A percentile compares a stretch with the other conserved stretches of the same genome.
Evolutionary conservation across 1,284 basidiomycete genomes (phyloP).

Genomic region (Sutorius eximius): DNA sequence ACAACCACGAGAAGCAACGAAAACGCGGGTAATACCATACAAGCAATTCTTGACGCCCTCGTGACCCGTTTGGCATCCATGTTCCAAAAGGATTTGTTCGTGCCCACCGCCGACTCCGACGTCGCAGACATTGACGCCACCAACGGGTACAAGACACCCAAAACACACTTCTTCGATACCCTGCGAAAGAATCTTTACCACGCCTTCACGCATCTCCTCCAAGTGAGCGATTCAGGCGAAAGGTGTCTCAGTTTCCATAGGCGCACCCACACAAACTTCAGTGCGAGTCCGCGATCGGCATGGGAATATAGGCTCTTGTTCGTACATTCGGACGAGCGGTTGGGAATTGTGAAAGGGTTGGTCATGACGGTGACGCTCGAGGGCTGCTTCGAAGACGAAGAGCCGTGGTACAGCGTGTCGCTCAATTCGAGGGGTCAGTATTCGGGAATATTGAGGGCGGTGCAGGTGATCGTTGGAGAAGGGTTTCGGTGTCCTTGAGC

Average conservation of each 20-base stretch:
- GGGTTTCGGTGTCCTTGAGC: constrained; percentile 5
- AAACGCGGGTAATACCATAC: constrained; percentile 2
- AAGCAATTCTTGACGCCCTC: constrained; percentile 5
- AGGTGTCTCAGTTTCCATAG: constrained; percentile 1
- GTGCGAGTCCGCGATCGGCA: not conserved
- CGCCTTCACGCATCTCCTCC: constrained; percentile 7
- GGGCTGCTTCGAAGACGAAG: not conserved
- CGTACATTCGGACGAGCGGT: not conserved
- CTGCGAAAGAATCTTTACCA: constrained; percentile 6
- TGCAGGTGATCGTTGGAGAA: constrained; percentile 9
- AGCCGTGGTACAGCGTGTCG: not conserved
- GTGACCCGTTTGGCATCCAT: constrained; percentile 1
- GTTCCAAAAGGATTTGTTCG: not conserved
- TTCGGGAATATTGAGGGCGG: constrained; percentile 4
- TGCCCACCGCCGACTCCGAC: not conserved
- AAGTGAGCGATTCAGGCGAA: constrained; percentile 2
- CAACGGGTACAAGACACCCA: too few species aligned
- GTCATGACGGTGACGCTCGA: constrained; percentile 13
- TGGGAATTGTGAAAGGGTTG: not conserved
- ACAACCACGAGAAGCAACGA: not conserved
- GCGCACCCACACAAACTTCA: too few species aligned
- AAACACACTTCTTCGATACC: constrained; percentile 4
- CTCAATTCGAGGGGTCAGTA: constrained; percentile 3
- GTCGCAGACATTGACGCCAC: not conserved
- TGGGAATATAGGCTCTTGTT: constrained; percentile 11